Evolutionary conservation across 805 yeast genomes (phyloP).

Genomic region (Hagleromyces aurorensis): DNA sequence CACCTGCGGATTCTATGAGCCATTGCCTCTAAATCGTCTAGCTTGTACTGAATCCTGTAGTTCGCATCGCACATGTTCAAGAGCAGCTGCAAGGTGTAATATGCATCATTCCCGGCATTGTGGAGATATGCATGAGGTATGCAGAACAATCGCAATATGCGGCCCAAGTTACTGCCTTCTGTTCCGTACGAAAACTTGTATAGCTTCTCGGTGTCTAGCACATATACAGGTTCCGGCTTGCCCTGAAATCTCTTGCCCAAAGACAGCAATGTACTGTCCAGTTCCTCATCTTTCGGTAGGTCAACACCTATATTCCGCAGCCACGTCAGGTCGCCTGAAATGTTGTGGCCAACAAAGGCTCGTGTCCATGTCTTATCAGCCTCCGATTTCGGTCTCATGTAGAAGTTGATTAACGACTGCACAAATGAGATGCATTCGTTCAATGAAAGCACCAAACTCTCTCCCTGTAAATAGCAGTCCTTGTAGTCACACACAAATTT

Average conservation of each 20-base stretch:
- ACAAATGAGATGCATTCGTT: constrained; percentile 33
- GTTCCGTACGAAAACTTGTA: constrained; percentile 36
- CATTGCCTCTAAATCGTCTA: constrained; percentile 22
- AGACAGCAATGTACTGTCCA: constrained; percentile 7
- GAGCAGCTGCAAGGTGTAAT: constrained; percentile 48
- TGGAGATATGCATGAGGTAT: constrained; percentile 56
- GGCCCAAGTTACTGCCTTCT: constrained; percentile 39
- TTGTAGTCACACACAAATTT: constrained; percentile 47
- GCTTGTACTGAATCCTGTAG: constrained; percentile 17
- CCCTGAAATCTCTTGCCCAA: not conserved
- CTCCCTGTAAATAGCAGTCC: constrained; percentile 43
- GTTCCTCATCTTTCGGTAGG: constrained; percentile 30
- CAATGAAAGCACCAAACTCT: constrained; percentile 36
- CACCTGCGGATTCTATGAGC: constrained; percentile 14
- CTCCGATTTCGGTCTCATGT: constrained; percentile 29
- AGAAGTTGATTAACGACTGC: constrained; percentile 38
- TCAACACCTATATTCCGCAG: constrained; percentile 38
- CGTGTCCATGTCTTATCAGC: constrained; percentile 25
- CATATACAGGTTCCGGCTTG: constrained; percentile 6
- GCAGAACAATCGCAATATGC: constrained; percentile 37
- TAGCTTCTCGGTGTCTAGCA: constrained; percentile 43
- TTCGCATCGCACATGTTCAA: constrained; percentile 42
- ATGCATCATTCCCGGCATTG: constrained; percentile 68
- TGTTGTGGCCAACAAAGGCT: constrained; percentile 53
- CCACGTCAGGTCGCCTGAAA: constrained; percentile 49